These are phyloP conservation scores for Sporothrix phasma DNA, from an alignment of 2,329 filamentous ascomycete species.

Conservation along the genomic window DNA sequence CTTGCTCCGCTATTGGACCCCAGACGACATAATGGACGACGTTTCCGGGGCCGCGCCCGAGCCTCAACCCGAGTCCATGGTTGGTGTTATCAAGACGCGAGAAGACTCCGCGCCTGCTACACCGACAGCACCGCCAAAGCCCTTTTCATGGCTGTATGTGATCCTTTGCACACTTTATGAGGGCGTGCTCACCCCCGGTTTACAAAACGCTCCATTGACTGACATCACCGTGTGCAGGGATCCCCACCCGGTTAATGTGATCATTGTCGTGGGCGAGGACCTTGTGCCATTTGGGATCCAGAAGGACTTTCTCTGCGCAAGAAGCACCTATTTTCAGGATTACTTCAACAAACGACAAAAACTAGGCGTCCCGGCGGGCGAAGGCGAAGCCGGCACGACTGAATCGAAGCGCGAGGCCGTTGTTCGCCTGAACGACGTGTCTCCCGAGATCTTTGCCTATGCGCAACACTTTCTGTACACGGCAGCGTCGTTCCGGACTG, in stretches of 20 bases:
- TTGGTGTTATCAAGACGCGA: not conserved
- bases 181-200: not conserved
- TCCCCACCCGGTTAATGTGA: conserved; percentile 46
- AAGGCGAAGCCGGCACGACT: not conserved
- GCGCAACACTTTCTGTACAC: conserved; percentile 47
- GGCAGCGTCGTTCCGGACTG: conserved; percentile 31
- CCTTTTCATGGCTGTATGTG: conserved; percentile 26
- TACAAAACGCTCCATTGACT: not conserved
- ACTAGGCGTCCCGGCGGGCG: not conserved
- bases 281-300: conserved; percentile 48
- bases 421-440: conserved; percentile 39
- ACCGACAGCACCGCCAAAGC: not conserved
- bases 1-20: not conserved
- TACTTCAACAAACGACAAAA: conserved; percentile 29
- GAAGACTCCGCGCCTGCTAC: not conserved
- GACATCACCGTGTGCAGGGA: conserved; percentile 28
- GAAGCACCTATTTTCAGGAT: conserved; percentile 38
- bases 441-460: conserved; percentile 43
- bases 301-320: conserved; percentile 46
- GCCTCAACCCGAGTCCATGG: not conserved
- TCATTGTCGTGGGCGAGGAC: conserved; percentile 43
- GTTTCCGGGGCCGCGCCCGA: not conserved
- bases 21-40: not conserved
- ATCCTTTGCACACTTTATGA: not conserved
- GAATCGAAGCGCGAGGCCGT: conserved; percentile 36